A percentile compares a stretch with the other conserved stretches of the same genome.
Conservation (phyloP, 1,284 basidiomycete genomes). For the Sanghuangporus weigelae region DNA sequence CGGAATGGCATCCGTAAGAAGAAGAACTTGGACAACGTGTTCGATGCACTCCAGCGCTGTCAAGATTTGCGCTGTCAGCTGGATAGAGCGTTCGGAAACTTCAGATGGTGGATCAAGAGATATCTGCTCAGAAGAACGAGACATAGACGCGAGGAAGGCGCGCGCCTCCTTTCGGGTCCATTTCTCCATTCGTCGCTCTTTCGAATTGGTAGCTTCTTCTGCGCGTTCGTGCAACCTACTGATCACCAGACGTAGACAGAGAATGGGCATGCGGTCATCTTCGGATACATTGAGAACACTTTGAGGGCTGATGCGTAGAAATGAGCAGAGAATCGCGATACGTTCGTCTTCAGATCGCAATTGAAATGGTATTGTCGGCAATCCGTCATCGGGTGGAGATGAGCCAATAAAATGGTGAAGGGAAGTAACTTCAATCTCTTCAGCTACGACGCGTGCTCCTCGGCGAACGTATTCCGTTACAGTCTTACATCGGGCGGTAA, state of each 20-base stretch:
- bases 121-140: conserved; percentile 22
- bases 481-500: conserved; percentile 28
- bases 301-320: conserved; percentile 50
- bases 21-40: conserved; percentile 53
- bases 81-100: conserved; percentile 53
- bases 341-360: conserved; percentile 48
- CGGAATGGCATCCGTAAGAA: conserved; percentile 44
- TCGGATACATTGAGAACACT: conserved; percentile 41
- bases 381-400: conserved; percentile 23
- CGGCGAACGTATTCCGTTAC: conserved; percentile 70
- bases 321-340: conserved; percentile 50
- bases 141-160: conserved; percentile 55
- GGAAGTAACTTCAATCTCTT: conserved; percentile 47
- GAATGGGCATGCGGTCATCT: conserved; percentile 41
- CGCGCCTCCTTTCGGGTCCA: conserved; percentile 67
- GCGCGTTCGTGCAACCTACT: conserved; percentile 45
- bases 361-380: conserved; percentile 29
- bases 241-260: conserved; percentile 59
- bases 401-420: conserved; percentile 27
- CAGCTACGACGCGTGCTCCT: conserved; percentile 58
- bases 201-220: conserved; percentile 38
- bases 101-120: conserved; percentile 21
- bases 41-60: conserved; percentile 55
- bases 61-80: conserved; percentile 65
- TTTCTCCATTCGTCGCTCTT: conserved; percentile 52